These are phyloP conservation scores for Kwoniella sp. DNA, from an alignment of 768 basidiomycete genomes.

Conservation along the genomic window DNA sequence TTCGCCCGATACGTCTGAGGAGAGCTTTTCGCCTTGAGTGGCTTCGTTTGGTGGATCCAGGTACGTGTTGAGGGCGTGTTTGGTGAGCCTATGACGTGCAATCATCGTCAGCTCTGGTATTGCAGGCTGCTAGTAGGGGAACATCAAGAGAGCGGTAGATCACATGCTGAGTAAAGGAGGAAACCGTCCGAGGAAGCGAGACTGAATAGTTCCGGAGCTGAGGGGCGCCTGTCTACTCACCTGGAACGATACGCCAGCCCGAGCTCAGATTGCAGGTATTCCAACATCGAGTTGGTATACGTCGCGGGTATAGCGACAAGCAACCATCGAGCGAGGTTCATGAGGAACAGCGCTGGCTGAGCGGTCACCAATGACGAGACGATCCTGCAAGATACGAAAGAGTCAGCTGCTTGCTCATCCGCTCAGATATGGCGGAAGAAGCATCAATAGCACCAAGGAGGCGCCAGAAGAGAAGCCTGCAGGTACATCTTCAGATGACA, in stretches of 20 bases:
- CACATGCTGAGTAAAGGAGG: too few species aligned
- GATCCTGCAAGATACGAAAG: slow-evolving; percentile 64
- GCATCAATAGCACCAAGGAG: background rate
- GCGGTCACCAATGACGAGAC: slow-evolving; percentile 93
- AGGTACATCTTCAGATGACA: background rate
- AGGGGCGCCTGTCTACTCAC: slow-evolving; percentile 29
- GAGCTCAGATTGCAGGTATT: slow-evolving; percentile 90
- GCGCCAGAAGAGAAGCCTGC: background rate
- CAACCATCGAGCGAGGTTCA: slow-evolving; percentile 86
- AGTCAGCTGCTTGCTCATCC: background rate
- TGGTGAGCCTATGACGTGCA: slow-evolving; percentile 64
- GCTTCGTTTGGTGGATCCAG: slow-evolving; percentile 59
- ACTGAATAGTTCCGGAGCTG: too few species aligned
- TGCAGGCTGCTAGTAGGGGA: too few species aligned
- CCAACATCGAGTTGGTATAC: slow-evolving; percentile 67
- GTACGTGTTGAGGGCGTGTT: slow-evolving; percentile 79
- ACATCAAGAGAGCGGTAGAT: too few species aligned
- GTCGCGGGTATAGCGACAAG: slow-evolving; percentile 77
- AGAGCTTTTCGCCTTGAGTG: background rate
- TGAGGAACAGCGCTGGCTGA: slow-evolving; percentile 72
- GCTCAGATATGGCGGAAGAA: too few species aligned
- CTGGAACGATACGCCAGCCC: slow-evolving; percentile 49
- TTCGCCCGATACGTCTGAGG: slow-evolving; percentile 65
- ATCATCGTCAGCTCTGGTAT: too few species aligned
- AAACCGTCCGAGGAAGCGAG: too few species aligned